Evolutionary conservation across 1,284 basidiomycete genomes (phyloP).

Genomic region (Fistulinella cinereoalba): DNA sequence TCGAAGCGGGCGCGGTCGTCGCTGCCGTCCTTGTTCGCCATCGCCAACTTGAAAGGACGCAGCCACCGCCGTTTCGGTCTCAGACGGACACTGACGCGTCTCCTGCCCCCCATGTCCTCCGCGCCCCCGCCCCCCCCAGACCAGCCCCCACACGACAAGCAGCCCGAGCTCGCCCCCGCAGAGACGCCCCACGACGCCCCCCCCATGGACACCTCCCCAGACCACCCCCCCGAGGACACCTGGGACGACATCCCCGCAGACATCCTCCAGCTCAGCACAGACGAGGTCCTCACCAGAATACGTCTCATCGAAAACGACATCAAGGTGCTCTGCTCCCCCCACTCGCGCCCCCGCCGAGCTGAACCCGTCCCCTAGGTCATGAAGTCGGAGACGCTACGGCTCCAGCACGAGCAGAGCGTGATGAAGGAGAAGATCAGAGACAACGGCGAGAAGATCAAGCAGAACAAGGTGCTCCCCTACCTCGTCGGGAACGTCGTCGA

Average conservation of each 20-base stretch:
- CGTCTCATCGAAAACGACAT: conserved; percentile 93
- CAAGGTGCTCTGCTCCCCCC: conserved; percentile 53
- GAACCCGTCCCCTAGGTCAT: conserved; percentile 65
- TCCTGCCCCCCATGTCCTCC: conserved; percentile 55
- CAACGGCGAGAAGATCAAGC: conserved; percentile 98
- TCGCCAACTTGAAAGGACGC: conserved; percentile 3
- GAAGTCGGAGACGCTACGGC: conserved; percentile 87
- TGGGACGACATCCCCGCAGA: conserved; percentile 85
- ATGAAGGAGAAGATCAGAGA: conserved; percentile 99
- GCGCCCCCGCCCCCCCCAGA: conserved; percentile 51
- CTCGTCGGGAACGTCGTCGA: conserved; percentile 97
- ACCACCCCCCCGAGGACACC: conserved; percentile 67
- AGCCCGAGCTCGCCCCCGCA: conserved; percentile 33
- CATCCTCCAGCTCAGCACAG: conserved; percentile 66
- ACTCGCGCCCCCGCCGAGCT: background rate
- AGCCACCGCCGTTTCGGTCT: conserved; percentile 26
- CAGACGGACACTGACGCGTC: conserved; percentile 39
- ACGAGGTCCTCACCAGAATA: conserved; percentile 85
- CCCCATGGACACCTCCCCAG: conserved; percentile 72
- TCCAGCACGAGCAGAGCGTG: conserved; percentile 91
- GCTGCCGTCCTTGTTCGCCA: conserved; percentile 39
- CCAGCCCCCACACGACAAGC: conserved; percentile 46
- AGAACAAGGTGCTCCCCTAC: conserved; percentile 99
- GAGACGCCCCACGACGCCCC: conserved; percentile 36
- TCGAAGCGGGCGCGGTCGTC: conserved; percentile 71